Base-by-base conservation (phyloP, 148 eudicot genomes). In the Heliamphora exappendiculata region DNA sequence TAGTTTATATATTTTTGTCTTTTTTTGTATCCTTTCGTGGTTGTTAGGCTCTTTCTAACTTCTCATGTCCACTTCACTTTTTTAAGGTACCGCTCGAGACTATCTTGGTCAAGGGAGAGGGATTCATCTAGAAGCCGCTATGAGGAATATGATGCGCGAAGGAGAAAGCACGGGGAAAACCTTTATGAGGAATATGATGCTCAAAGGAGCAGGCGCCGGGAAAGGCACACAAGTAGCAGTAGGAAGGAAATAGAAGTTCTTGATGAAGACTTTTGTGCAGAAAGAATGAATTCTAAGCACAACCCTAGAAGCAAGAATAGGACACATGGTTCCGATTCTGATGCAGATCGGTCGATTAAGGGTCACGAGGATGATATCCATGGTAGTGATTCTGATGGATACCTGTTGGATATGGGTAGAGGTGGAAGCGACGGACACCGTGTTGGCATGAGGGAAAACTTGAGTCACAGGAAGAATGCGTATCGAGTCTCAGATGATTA, bases 61-160 rank as follows among this genome's bases (percentile, higher is more conserved):
- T 4, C 5, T 37, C 34, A 53, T 47, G 45, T 70, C 19, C 45
- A 42, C 31, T 47, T 37, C 19, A 63, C 53, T 49, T 50, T 20
- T 31, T 60, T 55, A 75, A 87, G 85, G 62, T 79, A 77, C 37
- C 78, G 53, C 67, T 75, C 67, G 47, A 78, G 81, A 67, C 87
- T 91, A 82, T 89, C 90, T 63, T 85, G 69, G 71, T 90, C 97
- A 50, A 85, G 80, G 77, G 95, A 81, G n/a, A 86, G 82, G 19
- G 70, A 79, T 76, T 80, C 83, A 64, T 78, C 81, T 60, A 80
- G 82, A 79, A 84, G 80, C 74, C 82, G 67, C 75, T 80, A 80
- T 39, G 88, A 85, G 49, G 92, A 89, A 31, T 72, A 81, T 78
- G 88, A 82, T 77, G 19, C 31, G 76, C 82, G 76, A 70, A 82